phyloP scores from a whole-genome alignment of 23 red algal genomes.

The Chondrus crispus region DNA sequence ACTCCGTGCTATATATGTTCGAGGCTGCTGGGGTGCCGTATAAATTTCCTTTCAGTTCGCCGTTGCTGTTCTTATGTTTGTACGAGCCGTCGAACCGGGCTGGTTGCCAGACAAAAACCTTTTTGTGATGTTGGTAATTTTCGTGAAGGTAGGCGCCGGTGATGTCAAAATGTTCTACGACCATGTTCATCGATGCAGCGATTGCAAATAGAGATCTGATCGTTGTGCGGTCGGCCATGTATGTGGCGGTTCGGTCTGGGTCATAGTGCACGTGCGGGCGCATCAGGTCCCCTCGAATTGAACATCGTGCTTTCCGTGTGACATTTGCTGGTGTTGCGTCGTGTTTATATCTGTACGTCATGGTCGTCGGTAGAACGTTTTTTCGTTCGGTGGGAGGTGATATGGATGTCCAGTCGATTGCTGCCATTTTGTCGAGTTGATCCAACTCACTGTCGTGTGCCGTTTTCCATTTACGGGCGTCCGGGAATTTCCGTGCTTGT shows the following conservation, averaged over 20 bases:
- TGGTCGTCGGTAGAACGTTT: not conserved
- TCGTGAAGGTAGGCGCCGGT: conserved; percentile 3
- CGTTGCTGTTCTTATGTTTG: not conserved
- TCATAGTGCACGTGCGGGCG: not conserved
- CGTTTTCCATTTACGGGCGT: not conserved
- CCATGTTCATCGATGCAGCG: not conserved
- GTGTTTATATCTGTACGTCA: not conserved
- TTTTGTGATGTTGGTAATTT: not conserved
- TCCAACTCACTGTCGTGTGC: not conserved
- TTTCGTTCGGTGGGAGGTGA: not conserved
- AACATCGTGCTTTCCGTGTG: not conserved
- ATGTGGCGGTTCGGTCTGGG: not conserved
- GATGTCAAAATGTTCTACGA: conserved; percentile 18
- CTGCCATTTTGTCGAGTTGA: not conserved
- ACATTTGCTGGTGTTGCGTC: not conserved
- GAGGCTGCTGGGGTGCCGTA: not conserved
- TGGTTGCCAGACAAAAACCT: not conserved
- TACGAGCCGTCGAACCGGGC: not conserved
- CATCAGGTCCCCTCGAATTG: not conserved
- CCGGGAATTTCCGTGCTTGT: not conserved
- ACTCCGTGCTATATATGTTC: not conserved
- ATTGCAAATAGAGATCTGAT: not conserved
- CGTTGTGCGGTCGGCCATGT: not conserved
- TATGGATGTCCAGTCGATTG: not conserved
- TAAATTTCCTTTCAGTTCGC: not conserved